These are phyloP conservation scores for Batkoa obscura DNA, from an alignment of 371 early-diverging fungal species.

Conservation along the genomic window DNA sequence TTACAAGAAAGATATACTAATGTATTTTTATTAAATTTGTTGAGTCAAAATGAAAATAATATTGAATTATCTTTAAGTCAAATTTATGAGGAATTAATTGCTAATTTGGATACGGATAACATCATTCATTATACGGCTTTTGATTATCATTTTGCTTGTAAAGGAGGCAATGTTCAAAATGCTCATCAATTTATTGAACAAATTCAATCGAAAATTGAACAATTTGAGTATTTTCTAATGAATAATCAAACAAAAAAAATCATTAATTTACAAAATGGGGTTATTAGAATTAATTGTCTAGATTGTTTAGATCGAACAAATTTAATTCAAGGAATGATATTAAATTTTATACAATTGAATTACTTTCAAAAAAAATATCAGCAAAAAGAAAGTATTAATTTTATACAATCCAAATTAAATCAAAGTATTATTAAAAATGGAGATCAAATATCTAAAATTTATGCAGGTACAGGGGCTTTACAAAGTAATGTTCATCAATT, in stretches of 20 bases:
- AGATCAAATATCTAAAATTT: conserved; percentile 78
- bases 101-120: conserved; percentile 12
- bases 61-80: conserved; percentile 49
- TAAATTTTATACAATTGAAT: background rate
- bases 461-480: conserved; percentile 96
- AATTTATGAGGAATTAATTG: conserved; percentile 40
- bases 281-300: conserved; percentile 89
- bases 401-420: background rate
- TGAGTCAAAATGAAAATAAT: conserved; percentile 39
- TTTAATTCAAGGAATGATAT: conserved; percentile 24
- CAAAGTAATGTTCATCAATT: conserved; percentile 77
- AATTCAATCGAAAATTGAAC: conserved; percentile 21
- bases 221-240: conserved; percentile 43
- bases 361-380: no score
- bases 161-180: conserved; percentile 61
- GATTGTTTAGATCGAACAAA: conserved; percentile 70
- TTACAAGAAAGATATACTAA: conserved; percentile 48
- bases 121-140: conserved; percentile 41
- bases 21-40: conserved; percentile 64
- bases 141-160: conserved; percentile 68
- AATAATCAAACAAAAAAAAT: conserved; percentile 31
- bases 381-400: no score
- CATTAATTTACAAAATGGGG: conserved; percentile 48
- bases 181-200: conserved; percentile 27
- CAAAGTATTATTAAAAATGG: conserved; percentile 44